Evolutionary conservation across 2,329 filamentous ascomycete species (phyloP).

Genomic region (Epichloe amarillans): DNA sequence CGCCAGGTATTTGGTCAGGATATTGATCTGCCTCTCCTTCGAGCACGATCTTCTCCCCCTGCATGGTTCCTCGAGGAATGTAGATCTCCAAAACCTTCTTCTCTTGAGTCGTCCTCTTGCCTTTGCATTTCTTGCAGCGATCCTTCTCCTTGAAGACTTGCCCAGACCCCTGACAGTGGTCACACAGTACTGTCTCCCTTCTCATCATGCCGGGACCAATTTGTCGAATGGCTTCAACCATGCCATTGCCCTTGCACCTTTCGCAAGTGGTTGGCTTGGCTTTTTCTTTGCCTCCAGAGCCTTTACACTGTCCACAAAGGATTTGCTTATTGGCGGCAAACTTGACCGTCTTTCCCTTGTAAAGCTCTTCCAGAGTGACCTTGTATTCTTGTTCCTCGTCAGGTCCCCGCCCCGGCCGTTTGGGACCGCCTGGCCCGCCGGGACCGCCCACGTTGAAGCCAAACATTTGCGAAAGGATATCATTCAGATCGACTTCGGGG

Average conservation of each 20-base stretch:
- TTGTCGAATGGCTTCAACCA: conserved; percentile 64
- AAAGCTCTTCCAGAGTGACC: conserved; percentile 84
- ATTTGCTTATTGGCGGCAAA: conserved; percentile 93
- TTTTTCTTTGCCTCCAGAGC: conserved; percentile 81
- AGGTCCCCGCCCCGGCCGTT: conserved; percentile 55
- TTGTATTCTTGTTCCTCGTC: conserved; percentile 87
- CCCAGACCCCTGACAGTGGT: conserved; percentile 73
- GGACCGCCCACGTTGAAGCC: conserved; percentile 54
- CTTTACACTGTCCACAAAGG: conserved; percentile 76
- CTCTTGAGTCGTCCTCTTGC: conserved; percentile 70
- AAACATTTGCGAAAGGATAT: conserved; percentile 90
- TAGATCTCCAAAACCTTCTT: conserved; percentile 95
- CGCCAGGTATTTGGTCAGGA: conserved; percentile 78
- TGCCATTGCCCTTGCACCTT: conserved; percentile 69
- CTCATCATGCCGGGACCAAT: conserved; percentile 80
- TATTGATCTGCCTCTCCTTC: conserved; percentile 90
- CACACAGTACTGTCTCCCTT: conserved; percentile 66
- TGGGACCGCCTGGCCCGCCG: conserved; percentile 39
- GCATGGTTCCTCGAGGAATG: conserved; percentile 74
- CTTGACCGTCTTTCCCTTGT: conserved; percentile 97
- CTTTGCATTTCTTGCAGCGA: conserved; percentile 98
- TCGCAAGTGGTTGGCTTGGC: conserved; percentile 74
- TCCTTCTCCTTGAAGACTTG: conserved; percentile 90
- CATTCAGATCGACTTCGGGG: conserved; percentile 73
- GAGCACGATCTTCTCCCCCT: conserved; percentile 80